Base-by-base conservation (phyloP, 495 filamentous ascomycete genomes). In the Penicillium canescens region DNA sequence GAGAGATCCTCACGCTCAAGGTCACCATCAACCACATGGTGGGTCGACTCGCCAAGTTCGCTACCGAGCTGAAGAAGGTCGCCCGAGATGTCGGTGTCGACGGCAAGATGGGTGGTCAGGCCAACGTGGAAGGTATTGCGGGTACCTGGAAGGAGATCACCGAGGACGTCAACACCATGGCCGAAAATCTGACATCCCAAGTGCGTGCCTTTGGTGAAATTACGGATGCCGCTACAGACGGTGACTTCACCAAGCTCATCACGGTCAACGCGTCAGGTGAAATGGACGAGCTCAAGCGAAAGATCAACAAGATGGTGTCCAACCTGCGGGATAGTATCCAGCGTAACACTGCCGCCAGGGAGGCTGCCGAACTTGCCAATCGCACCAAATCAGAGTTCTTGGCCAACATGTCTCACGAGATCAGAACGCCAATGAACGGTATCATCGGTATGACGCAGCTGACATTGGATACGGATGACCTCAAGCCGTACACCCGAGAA, bases 1-100 rank as follows among this genome's bases (percentile, higher is more conserved):
- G 94, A 65, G 94, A 98, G 70, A 94, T 98, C 42, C 80, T 93
- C 40, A 87, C 92, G 3, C 74, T 98, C 35, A 97, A 96, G 70
- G 91, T 96, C 60, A 98, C 94, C 23, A 97, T 98, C 78, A 98
- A 98, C 67, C 91, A 97, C 82, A 98, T 98, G 94, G 94, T 98
- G 52, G 91, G 92, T 68, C 87, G 94, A 54, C 72, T 98, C 36
- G 95, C 92, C 52, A 92, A 92, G 49, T 98, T 97, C 80, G 95
- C 92, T n/a, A 90, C 91, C 36, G 93, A 96, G 65, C 86, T 98
- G 31, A 96, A 97, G 70, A 86, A 92, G 62, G 94, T 98, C 24
- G 94, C 94, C 21, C 91, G 93, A 57, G 94, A 98, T 68, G 94
- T 98, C 56, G 94, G 94, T 52, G 95, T 98, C 36, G 94, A 98